Evolutionary conservation across 345 rosid genomes (phyloP), one percentile per base, ranked within the genome.

Genomic region (Syzygium aqueum): DNA sequence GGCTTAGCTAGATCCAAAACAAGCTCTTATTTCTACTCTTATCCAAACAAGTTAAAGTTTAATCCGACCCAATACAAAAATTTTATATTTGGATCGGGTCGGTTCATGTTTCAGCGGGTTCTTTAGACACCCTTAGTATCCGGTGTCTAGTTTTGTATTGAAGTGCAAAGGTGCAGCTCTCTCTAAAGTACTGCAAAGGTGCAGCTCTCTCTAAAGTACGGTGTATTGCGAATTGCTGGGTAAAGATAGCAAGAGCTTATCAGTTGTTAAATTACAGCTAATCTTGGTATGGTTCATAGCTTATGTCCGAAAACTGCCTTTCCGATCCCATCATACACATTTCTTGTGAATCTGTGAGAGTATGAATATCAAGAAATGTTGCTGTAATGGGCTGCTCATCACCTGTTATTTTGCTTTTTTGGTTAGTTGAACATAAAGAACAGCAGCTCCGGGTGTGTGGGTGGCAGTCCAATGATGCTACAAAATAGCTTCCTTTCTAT

Each of bases 121-220:
- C 43, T 40, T 40, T 40, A 4, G 43, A 40, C 43, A 40, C 6
- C 6, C 43, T 0, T 40, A 86, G 90, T 94, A 94, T 87, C 94
- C 96, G 15, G 30, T 85, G 25, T 91, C 92, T 85, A 92, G 93
- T 90, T 94, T 94, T 88, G 90, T 89, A 37, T 16, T 93, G 89
- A 87, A 91, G 84, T 94, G 96, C 86, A 93, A 92, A 93, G 96
- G 96, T 93, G 77, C 37, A 51, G 5, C 49, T 80, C 80, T 43
- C 15, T 80, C 54, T 37, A 50, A 43, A 40, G 13, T 9, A n/a
- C 50, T 94, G 96, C 86, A 93, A 92, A 93, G 96, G 96, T 93
- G 77, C 37, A 51, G 5, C 49, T 80, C 80, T 43, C 15, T 80
- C 54, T 37, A 53, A 5, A 37, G 78, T 7, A 22, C 84, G 40